These are phyloP conservation scores for Gentiana straminea DNA, from an alignment of 257 asterid species.

Conservation along the genomic window DNA sequence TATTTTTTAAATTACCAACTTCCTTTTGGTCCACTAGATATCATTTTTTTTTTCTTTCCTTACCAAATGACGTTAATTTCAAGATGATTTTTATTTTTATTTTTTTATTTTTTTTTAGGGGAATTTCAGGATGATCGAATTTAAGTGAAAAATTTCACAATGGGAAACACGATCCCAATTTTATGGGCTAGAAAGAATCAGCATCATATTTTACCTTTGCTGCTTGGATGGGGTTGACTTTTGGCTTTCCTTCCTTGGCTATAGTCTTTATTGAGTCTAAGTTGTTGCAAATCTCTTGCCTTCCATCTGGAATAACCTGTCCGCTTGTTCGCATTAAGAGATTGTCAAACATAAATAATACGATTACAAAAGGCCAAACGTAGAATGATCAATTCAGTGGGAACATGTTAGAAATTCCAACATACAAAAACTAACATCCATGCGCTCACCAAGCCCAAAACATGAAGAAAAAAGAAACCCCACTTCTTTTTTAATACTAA, in stretches of 20 bases:
- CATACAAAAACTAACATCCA: not conserved
- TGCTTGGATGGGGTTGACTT: not conserved
- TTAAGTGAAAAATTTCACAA: no score
- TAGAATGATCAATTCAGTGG: not conserved
- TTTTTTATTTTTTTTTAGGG: no score
- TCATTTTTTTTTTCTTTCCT: no score
- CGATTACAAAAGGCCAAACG: no score
- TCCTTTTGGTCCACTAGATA: no score
- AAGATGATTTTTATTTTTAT: no score
- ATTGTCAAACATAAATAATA: not conserved
- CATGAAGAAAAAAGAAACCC: not conserved
- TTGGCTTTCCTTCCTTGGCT: slow-evolving; percentile 4
- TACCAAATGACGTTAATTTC: no score
- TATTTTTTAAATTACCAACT: no score
- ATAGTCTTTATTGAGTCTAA: not conserved
- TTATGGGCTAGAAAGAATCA: no score
- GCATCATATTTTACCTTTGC: no score
- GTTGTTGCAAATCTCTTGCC: not conserved
- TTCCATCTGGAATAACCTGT: slow-evolving; percentile 6
- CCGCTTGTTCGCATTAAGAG: not conserved
- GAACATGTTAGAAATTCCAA: not conserved
- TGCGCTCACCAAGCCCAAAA: not conserved
- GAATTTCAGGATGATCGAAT: no score
- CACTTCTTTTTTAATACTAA: not conserved
- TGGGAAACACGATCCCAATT: no score